Conservation (phyloP, 345 rosid genomes). For the Brassica napus region Da-Ae NC_063446.1:72096001-72096500, state of each 20-base stretch:
- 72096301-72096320: constrained; percentile 19
- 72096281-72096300: constrained; percentile 38
- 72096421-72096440: constrained; percentile 12
- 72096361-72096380: constrained; percentile 33
- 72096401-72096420: constrained; percentile 33
- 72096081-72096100: constrained; percentile 2
- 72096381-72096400: neutral
- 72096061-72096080: neutral
- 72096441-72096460: constrained; percentile 18
- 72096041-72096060: neutral
- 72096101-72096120: constrained; percentile 1
- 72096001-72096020: neutral
- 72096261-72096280: constrained; percentile 35
- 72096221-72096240: constrained; percentile 28
- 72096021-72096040: neutral
- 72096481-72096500: constrained; percentile 24
- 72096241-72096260: constrained; percentile 22
- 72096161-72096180: constrained; percentile 31
- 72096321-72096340: constrained; percentile 14
- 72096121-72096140: neutral
- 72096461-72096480: constrained; percentile 17
- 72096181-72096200: constrained; percentile 31
- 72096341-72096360: constrained; percentile 24
- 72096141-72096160: constrained; percentile 20
- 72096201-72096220: constrained; percentile 15